Base-by-base conservation (phyloP, 2,329 filamentous ascomycete species). In the Blumeriella jaapii region DNA sequence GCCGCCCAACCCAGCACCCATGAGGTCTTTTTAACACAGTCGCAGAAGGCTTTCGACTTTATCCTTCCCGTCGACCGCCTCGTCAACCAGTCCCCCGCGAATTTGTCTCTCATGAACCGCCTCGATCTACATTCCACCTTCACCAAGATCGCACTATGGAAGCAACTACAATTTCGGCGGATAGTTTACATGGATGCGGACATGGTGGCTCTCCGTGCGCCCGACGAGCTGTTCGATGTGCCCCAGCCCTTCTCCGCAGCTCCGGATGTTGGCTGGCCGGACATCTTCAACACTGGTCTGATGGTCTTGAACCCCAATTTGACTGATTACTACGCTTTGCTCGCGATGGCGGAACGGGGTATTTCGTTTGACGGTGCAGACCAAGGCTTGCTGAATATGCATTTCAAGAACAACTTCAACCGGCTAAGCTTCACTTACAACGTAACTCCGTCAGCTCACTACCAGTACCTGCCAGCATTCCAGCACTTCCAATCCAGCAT, bases 301-400 rank as follows among this genome's bases (percentile, higher is more conserved):
- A 93, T 98, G 85, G 85, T 86, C 22, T 61, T 98, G 40, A 79
- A 70, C 11, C 91, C 91, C 20, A 81, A 89, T 59, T 67, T 87
- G 70, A 81, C 79, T 38, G 87, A 93, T 48, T 96, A 87, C 60
- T 79, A 85, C 61, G 82, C 84, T 26, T 68, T 98, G 55, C 67
- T 77, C 45, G 83, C 82, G 44, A 76, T 95, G 68, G 86, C 91
- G 16, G 73, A 86, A 49, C 69, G 78, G 36, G 87, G 87, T 16
- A 82, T 89, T 55, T 95, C 87, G 46, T 98, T 98, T 55, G 91
- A 98, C 57, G 91, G 91, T 31, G 91, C 91, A 23, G 91, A 98
- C 56, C 91, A 98, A 61, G 91, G 91, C 36, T 65, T 98, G 33
- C 63, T 98, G 49, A 98, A 98, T 59, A 87, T 93, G 69, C 82